phyloP scores from a whole-genome alignment of 2,329 filamentous ascomycete genomes.

The Clarireedia monteithiana region DNA sequence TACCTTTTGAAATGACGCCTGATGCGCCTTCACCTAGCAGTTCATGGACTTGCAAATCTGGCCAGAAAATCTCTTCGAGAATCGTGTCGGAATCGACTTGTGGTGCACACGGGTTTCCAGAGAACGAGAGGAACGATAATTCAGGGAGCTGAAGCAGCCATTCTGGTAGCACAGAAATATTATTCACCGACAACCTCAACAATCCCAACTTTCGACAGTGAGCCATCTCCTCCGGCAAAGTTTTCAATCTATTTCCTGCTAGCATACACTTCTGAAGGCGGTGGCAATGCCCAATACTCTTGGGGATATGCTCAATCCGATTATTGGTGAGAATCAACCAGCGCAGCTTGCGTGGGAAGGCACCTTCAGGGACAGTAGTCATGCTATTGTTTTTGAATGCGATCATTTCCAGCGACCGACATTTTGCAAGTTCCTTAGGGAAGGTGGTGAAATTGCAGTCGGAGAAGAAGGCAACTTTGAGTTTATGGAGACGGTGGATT shows the following conservation, averaged over 20 bases:
- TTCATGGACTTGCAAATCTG: constrained; percentile 33
- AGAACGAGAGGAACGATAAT: constrained; percentile 40
- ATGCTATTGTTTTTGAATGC: constrained; percentile 41
- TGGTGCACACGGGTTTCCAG: constrained; percentile 38
- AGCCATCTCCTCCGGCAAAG: constrained; percentile 36
- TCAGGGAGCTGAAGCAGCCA: constrained; percentile 40
- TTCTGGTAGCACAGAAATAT: constrained; percentile 31
- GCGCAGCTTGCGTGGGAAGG: constrained; percentile 36
- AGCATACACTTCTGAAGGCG: constrained; percentile 42
- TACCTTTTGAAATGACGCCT: constrained; percentile 37
- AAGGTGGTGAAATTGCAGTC: constrained; percentile 38
- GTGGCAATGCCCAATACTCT: constrained; percentile 35
- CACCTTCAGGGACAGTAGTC: constrained; percentile 33
- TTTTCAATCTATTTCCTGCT: constrained; percentile 36
- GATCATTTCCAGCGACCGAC: constrained; percentile 40
- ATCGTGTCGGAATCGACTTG: constrained; percentile 19
- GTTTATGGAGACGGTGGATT: constrained; percentile 34
- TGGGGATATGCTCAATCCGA: constrained; percentile 32
- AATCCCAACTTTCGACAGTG: constrained; percentile 37
- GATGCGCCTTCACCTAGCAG: constrained; percentile 39
- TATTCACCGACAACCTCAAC: constrained; percentile 38
- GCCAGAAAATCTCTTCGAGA: constrained; percentile 35
- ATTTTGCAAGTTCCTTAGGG: constrained; percentile 35
- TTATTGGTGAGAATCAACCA: constrained; percentile 44
- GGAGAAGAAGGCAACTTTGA: constrained; percentile 41